Percentiles rank a stretch among this genome's conserved stretches.
phyloP scores from a whole-genome alignment of 2,329 filamentous ascomycete species.

The Golovinomyces cichoracearum region DNA sequence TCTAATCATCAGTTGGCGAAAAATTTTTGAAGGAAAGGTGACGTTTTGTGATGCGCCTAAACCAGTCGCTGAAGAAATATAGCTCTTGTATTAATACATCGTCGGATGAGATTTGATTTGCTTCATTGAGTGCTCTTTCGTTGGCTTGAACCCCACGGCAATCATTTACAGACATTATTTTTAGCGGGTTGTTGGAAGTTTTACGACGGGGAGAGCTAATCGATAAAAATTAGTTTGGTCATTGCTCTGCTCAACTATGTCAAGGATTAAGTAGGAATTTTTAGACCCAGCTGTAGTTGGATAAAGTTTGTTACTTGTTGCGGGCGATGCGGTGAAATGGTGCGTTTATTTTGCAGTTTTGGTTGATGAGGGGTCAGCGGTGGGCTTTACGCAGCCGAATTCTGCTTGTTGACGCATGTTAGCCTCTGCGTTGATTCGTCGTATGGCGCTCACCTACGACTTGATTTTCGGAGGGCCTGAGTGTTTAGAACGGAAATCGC shows the following conservation, averaged over 20 bases:
- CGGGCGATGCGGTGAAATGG: background rate
- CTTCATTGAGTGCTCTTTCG: background rate
- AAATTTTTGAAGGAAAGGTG: background rate
- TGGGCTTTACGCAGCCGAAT: no score
- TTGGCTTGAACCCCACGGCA: background rate
- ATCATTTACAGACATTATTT: background rate
- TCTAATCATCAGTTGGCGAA: background rate
- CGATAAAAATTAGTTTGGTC: background rate
- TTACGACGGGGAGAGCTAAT: background rate
- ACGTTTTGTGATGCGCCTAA: background rate
- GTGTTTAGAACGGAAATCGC: background rate
- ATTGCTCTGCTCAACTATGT: background rate
- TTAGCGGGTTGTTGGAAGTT: background rate
- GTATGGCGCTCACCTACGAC: background rate
- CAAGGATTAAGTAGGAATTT: background rate
- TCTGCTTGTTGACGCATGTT: background rate
- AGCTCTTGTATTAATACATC: background rate
- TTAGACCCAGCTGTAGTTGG: background rate
- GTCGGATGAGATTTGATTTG: background rate
- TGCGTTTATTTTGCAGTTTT: no score
- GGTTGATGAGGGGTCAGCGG: no score
- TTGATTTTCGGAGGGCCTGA: background rate
- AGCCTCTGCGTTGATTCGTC: background rate
- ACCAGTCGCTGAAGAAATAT: background rate
- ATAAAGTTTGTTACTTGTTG: background rate